Evolutionary conservation across 257 asterid species (phyloP).

Genomic region (Perilla frutescens): DNA sequence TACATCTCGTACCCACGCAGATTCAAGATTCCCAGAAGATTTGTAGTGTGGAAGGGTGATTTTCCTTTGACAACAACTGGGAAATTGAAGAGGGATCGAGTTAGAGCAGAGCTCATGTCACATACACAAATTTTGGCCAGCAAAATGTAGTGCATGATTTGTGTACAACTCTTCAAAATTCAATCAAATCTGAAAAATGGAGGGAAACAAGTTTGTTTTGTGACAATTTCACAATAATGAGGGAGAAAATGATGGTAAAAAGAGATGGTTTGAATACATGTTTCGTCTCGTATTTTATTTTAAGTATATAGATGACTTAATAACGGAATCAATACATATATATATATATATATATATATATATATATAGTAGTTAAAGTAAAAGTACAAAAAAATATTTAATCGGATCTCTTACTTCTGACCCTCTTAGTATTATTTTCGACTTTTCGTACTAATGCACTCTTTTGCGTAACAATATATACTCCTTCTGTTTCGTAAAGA

Average conservation of each 20-base stretch:
- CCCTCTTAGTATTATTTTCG: too few species aligned
- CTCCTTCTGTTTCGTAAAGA: too few species aligned
- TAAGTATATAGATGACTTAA: too few species aligned
- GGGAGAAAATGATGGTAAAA: too few species aligned
- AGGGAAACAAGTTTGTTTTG: not conserved
- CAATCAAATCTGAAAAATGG: not conserved
- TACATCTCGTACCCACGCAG: constrained; percentile 43
- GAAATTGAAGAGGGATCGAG: constrained; percentile 72
- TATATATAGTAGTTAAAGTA: too few species aligned
- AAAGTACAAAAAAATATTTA: too few species aligned
- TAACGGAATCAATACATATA: too few species aligned
- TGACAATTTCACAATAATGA: not conserved
- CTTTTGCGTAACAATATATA: too few species aligned
- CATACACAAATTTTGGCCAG: constrained; percentile 48
- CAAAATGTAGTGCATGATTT: constrained; percentile 49
- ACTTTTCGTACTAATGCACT: too few species aligned
- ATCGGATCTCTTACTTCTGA: too few species aligned
- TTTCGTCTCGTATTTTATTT: not conserved
- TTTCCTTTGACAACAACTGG: constrained; percentile 85
- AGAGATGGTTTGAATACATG: not conserved
- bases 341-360: too few species aligned
- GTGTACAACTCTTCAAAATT: not conserved
- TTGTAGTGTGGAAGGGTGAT: constrained; percentile 57
- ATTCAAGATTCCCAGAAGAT: constrained; percentile 74
- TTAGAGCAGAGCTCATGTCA: constrained; percentile 60